phyloP scores from a whole-genome alignment of 75 land plant species.

The Cupressus sempervirens region DNA sequence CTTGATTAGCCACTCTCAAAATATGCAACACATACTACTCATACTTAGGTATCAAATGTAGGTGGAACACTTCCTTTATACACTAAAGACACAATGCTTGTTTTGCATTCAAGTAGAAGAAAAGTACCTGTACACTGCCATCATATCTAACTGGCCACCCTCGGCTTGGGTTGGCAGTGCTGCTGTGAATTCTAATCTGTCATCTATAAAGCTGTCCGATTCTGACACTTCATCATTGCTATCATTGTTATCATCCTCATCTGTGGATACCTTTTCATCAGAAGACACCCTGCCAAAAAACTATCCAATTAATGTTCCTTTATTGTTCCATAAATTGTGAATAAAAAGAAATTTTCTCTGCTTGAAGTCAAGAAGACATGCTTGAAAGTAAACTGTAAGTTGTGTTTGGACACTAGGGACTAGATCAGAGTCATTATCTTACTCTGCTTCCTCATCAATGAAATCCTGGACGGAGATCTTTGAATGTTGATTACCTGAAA shows the following conservation, averaged over 20 bases:
- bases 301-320: not conserved
- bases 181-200: conserved; percentile 37
- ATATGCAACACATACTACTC: not conserved
- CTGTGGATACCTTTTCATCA: conserved; percentile 62
- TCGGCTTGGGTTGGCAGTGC: conserved; percentile 28
- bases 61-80: not conserved
- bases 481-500: conserved; percentile 34
- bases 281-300: conserved; percentile 65
- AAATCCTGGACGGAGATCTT: conserved; percentile 27
- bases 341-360: not conserved
- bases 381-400: not conserved
- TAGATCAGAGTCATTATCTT: conserved; percentile 20
- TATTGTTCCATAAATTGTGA: not conserved
- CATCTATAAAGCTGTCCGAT: conserved; percentile 81
- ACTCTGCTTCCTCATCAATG: conserved; percentile 98
- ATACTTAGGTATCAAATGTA: not conserved
- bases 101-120: not conserved
- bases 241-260: conserved; percentile 56
- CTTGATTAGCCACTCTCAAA: not conserved
- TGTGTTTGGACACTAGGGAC: not conserved
- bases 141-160: conserved; percentile 64
- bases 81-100: not conserved
- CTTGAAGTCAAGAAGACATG: not conserved
- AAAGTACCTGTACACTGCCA: conserved; percentile 87
- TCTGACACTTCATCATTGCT: conserved; percentile 35